Conservation (phyloP, 768 basidiomycete genomes). For the Psilocybe azurescens region DNA sequence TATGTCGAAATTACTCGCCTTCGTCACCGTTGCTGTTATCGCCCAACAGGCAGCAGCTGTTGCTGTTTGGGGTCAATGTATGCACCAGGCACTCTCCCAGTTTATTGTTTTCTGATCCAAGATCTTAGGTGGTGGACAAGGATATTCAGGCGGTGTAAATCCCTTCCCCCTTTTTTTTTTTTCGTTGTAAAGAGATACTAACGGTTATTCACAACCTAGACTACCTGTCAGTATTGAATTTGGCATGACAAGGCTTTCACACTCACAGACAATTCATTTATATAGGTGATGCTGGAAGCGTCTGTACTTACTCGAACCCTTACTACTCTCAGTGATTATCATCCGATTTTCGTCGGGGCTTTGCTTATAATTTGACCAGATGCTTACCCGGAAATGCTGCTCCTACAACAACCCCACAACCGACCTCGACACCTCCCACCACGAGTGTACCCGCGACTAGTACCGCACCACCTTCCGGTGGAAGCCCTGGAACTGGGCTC, state of each 20-base stretch:
- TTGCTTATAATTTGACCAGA: conserved; percentile 1
- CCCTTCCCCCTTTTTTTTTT: no score
- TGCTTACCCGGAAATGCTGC: conserved; percentile 18
- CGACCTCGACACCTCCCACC: conserved; percentile 1
- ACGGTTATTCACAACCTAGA: conserved; percentile 5
- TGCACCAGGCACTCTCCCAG: background rate
- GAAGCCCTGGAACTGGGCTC: conserved; percentile 25
- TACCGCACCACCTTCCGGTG: conserved; percentile 2
- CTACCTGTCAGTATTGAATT: conserved; percentile 21
- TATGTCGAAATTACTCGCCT: conserved; percentile 31
- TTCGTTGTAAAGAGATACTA: background rate
- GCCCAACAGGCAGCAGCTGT: conserved; percentile 27
- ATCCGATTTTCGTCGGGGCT: background rate
- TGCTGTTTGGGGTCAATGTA: conserved; percentile 39
- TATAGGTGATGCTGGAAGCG: conserved; percentile 33
- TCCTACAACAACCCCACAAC: background rate
- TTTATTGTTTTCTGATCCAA: background rate
- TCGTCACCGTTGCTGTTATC: conserved; percentile 30
- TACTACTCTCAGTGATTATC: conserved; percentile 35
- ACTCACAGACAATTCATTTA: background rate
- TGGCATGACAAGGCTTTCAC: background rate
- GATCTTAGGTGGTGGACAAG: conserved; percentile 31
- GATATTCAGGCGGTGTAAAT: conserved; percentile 32
- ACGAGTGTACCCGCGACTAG: conserved; percentile 9
- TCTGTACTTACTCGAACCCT: conserved; percentile 34